Percentiles rank a stretch among this genome's conserved stretches.
Conservation (phyloP, 257 asterid genomes). For the Jacaranda mimosifolia region DNA sequence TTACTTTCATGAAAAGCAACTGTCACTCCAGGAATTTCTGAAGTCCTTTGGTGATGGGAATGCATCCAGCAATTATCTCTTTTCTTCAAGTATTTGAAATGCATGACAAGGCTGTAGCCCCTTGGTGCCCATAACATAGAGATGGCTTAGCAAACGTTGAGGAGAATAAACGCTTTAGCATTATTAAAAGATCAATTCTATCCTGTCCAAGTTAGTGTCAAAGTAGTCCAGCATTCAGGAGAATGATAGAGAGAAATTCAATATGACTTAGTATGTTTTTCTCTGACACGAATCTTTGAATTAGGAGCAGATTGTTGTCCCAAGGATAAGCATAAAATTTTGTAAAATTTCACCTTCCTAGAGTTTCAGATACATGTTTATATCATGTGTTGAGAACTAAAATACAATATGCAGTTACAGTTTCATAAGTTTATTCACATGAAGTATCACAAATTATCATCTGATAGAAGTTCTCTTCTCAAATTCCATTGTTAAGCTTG, state of each 20-base stretch:
- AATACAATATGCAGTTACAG: not conserved
- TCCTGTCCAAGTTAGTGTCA: not conserved
- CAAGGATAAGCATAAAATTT: not conserved
- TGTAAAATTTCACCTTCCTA: not conserved
- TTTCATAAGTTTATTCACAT: not conserved
- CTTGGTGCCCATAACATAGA: not conserved
- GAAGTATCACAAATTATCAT: not conserved
- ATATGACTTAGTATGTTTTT: not conserved
- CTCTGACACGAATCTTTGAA: not conserved
- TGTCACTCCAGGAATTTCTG: too few relatives aligned
- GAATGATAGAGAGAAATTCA: not conserved
- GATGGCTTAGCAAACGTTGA: not conserved
- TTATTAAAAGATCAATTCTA: not conserved
- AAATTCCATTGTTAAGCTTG: not conserved
- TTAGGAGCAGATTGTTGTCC: not conserved
- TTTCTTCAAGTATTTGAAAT: too few relatives aligned
- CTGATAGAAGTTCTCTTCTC: not conserved
- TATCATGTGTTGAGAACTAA: not conserved
- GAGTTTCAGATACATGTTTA: not conserved
- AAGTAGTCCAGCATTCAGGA: not conserved
- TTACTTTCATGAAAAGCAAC: too few relatives aligned
- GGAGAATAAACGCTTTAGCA: not conserved
- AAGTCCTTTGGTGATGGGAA: too few relatives aligned
- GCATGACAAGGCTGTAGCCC: not conserved
- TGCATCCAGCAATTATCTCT: too few relatives aligned